Evolutionary conservation across 768 basidiomycete species (phyloP).

Genomic region (Mrakia frigida): DNA sequence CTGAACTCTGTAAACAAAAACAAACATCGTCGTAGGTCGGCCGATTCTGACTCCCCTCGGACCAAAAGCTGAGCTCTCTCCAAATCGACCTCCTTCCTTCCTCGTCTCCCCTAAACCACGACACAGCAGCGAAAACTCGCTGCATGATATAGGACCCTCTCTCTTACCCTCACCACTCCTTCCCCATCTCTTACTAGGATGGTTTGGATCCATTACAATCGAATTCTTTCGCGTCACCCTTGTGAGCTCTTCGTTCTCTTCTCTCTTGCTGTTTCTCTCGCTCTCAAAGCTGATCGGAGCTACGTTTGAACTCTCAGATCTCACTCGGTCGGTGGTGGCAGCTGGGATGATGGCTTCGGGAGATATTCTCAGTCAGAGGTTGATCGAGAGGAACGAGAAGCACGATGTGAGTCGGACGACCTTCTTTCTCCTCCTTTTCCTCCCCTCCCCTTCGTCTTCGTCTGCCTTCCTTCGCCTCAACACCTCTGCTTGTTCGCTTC

Average conservation of each 20-base stretch:
- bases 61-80: background rate
- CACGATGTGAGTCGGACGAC: constrained; percentile 22
- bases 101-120: background rate
- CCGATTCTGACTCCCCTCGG: background rate
- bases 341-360: constrained; percentile 28
- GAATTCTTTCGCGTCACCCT: background rate
- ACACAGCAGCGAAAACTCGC: background rate
- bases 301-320: background rate
- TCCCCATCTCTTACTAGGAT: background rate
- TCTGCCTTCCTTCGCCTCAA: background rate
- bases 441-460: too few species aligned
- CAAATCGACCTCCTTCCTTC: background rate
- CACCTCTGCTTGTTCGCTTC: background rate
- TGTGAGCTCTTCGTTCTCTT: background rate
- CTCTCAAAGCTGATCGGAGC: background rate
- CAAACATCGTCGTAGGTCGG: too few species aligned
- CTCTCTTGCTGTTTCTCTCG: background rate
- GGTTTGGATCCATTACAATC: background rate
- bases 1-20: too few species aligned
- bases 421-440: background rate
- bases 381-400: constrained; percentile 22
- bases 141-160: background rate
- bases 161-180: background rate
- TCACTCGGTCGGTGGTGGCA: constrained; percentile 24
- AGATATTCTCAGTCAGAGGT: constrained; percentile 21